Percentiles rank a stretch among this genome's conserved stretches.
phyloP scores from a whole-genome alignment of 2,329 filamentous ascomycete species.

The Ustilaginoidea virens region DNA sequence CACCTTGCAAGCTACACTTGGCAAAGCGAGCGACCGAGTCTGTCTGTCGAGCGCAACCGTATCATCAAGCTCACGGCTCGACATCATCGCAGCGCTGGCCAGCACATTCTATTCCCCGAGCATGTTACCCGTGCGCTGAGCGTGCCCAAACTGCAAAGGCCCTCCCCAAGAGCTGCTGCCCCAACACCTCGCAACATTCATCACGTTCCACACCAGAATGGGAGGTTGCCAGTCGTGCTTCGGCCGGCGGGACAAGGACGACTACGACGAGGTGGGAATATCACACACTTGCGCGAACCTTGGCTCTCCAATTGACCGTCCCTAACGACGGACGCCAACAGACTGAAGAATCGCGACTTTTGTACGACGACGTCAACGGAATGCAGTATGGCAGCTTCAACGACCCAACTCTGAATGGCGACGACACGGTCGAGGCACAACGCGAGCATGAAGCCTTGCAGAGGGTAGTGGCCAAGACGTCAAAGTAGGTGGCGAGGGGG shows the following conservation, averaged over 20 bases:
- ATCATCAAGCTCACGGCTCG: no score
- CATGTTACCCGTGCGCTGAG: slow-evolving; percentile 5
- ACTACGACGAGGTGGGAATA: slow-evolving; percentile 45
- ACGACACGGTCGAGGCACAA: slow-evolving; percentile 46
- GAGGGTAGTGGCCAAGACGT: slow-evolving; percentile 46
- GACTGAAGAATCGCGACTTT: slow-evolving; percentile 41
- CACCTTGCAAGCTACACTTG: no score
- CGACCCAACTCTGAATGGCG: slow-evolving; percentile 35
- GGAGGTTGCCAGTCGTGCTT: slow-evolving; percentile 47
- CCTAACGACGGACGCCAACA: slow-evolving; percentile 12
- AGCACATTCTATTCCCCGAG: not conserved
- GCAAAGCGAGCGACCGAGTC: no score
- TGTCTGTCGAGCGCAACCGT: no score
- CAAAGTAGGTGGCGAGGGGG: slow-evolving; percentile 39
- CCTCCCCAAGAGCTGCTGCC: not conserved
- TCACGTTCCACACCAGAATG: slow-evolving; percentile 24
- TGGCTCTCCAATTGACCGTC: not conserved
- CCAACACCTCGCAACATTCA: not conserved
- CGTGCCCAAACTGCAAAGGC: not conserved
- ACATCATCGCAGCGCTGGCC: no score
- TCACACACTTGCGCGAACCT: no score
- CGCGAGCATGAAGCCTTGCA: slow-evolving; percentile 50
- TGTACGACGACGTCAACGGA: slow-evolving; percentile 44
- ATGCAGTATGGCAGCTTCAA: slow-evolving; percentile 49
- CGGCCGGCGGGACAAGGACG: slow-evolving; percentile 32